These are phyloP conservation scores for Amaranthus hypochondriacus DNA, from an alignment of 148 eudicot species.

Conservation along the genomic window DNA sequence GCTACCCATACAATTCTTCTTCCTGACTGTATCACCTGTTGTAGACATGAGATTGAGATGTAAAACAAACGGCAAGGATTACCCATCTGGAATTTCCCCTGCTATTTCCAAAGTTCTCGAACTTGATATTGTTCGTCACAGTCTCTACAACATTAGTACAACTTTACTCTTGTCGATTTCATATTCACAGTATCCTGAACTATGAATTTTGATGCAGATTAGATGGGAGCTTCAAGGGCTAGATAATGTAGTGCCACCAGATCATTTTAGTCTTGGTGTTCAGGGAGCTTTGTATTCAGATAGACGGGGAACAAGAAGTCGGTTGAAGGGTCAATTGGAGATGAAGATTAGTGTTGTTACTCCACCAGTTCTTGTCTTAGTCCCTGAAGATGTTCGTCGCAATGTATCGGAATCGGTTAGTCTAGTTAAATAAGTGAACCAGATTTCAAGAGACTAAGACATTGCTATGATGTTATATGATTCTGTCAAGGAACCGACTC, in stretches of 20 bases:
- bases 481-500: no score
- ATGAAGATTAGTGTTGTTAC: slow-evolving; percentile 68
- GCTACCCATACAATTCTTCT: slow-evolving; percentile 75
- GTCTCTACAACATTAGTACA: slow-evolving; percentile 1
- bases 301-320: slow-evolving; percentile 47
- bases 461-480: no score
- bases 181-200: background rate
- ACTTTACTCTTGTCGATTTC: background rate
- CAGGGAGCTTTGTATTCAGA: slow-evolving; percentile 69
- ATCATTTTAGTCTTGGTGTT: slow-evolving; percentile 62
- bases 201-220: slow-evolving; percentile 34
- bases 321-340: slow-evolving; percentile 68
- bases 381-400: slow-evolving; percentile 60
- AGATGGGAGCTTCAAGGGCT: slow-evolving; percentile 90
- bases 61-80: slow-evolving; percentile 54
- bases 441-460: no score
- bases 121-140: slow-evolving; percentile 68
- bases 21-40: slow-evolving; percentile 60
- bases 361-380: slow-evolving; percentile 54
- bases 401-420: slow-evolving; percentile 69
- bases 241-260: slow-evolving; percentile 58
- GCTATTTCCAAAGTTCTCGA: slow-evolving; percentile 65
- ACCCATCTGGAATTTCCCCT: slow-evolving; percentile 65
- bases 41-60: slow-evolving; percentile 78
- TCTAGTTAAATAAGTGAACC: background rate